Conservation (phyloP, 306 rosid genomes). For the Acacia melanoxylon region DNA sequence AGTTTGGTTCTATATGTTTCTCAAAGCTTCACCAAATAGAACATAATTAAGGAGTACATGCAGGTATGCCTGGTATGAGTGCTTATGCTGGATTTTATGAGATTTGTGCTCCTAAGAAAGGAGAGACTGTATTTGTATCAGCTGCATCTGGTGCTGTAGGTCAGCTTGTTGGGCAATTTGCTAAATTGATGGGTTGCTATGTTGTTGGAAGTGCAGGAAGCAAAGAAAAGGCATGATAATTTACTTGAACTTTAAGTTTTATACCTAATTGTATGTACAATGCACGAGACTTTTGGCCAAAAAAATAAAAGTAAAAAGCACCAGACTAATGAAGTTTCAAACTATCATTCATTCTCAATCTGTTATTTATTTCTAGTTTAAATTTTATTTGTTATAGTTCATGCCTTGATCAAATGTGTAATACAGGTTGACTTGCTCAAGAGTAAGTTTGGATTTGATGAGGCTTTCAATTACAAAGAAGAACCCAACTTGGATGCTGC, state of each 20-base stretch:
- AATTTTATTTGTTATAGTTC: not conserved
- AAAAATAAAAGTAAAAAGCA: too few relatives aligned
- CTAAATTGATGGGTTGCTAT: conserved; percentile 2
- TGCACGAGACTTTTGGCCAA: too few relatives aligned
- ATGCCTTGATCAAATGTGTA: not conserved
- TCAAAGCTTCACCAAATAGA: not conserved
- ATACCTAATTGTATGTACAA: not conserved
- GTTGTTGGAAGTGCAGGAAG: conserved; percentile 27
- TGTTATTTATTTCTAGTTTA: not conserved
- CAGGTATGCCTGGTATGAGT: conserved; percentile 14
- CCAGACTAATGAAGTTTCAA: not conserved
- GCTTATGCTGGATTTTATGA: conserved; percentile 3
- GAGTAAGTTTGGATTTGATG: conserved; percentile 14
- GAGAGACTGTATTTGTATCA: not conserved
- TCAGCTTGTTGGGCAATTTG: conserved; percentile 4
- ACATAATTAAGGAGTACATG: not conserved
- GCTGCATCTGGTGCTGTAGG: conserved; percentile 12
- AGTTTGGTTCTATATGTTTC: not conserved
- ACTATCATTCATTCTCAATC: not conserved
- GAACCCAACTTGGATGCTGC: not conserved
- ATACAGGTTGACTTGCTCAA: conserved; percentile 11
- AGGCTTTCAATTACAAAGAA: conserved; percentile 23
- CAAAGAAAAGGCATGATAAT: not conserved
- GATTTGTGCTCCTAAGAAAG: conserved; percentile 12
- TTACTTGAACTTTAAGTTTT: not conserved